Base-by-base conservation (phyloP, 768 basidiomycete species). In the Hygrophoropsis aurantiaca region DNA sequence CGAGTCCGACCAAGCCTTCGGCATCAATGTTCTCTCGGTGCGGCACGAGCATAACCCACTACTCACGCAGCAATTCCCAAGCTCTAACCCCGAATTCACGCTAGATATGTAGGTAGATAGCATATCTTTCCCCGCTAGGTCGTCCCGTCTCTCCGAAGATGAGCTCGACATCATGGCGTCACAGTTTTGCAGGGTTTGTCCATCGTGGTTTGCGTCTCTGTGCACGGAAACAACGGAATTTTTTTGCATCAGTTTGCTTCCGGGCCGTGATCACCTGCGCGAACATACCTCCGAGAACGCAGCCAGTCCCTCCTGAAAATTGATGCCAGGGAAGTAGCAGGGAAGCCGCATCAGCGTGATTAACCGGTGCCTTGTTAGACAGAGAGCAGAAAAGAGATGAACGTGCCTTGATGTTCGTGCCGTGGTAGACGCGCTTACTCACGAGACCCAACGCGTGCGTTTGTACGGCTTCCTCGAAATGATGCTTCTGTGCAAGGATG, bases 341-440 rank as follows among this genome's bases (percentile, higher is more conserved):
- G 18, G 9, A 3, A 33, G 24, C 11, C 15, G n/a, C 20, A n/a
- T 27, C n/a, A 36, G 34, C 16, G 18, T 23, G 25, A 45, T 50
- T 32, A 36, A 32, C 26, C 44, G 44, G 42, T 40, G 27, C 37
- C 43, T 37, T 25, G 51, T 47, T 3, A 40, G 41, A 49, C 20
- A 24, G 23, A 32, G 33, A 46, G 51, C 44, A 41, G 26, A 36
- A 18, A 40, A 40, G 20, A 42, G 5, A 23, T 16, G 36, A n/a
- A 47, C 74, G 49, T 47, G 80, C 87, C 73, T 84, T 83, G 62
- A 92, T 82, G 58, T 92, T 91, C 26, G 68, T 66, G 20, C 87
- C 82, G 3, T 64, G 67, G 59, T 80, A 87, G 13, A 81, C 65
- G 11, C 78, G 70, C 52, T 67, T 75, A 55, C 78, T 81, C 51